Percentiles rank a stretch among this genome's conserved stretches.
Conservation (phyloP, 73 alveolate genomes). For the Tetrahymena borealis region DNA sequence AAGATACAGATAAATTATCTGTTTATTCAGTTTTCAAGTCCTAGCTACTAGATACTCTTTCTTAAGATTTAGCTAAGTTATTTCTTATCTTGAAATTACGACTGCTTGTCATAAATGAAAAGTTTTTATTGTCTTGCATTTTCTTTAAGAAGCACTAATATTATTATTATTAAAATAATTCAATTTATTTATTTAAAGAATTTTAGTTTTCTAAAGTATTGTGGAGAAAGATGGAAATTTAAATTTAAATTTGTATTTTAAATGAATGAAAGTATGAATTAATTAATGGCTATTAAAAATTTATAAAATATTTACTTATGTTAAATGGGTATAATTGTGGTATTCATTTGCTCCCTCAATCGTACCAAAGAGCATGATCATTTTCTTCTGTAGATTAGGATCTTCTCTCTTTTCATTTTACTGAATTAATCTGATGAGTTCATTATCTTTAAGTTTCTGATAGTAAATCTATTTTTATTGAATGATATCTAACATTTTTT, state of each 20-base stretch:
- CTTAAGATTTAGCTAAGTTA: not conserved
- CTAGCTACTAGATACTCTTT: not conserved
- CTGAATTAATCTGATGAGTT: not conserved
- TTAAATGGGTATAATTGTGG: not conserved
- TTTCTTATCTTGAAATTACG: not conserved
- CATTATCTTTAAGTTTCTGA: not conserved
- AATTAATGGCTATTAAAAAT: too few relatives aligned
- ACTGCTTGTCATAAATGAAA: not conserved
- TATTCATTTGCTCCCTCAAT: not conserved
- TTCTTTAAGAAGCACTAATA: not conserved
- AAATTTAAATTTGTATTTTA: not conserved
- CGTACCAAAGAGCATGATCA: not conserved
- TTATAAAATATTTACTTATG: not conserved
- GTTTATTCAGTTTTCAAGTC: not conserved
- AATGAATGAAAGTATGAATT: too few relatives aligned
- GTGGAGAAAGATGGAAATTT: not conserved
- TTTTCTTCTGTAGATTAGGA: not conserved
- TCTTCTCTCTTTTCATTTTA: not conserved
- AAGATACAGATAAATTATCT: not conserved
- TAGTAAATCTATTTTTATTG: not conserved
- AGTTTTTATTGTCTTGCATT: not conserved
- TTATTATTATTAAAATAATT: not conserved
- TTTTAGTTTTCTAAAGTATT: not conserved
- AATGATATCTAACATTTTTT: not conserved
- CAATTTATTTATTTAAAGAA: not conserved